phyloP scores from a whole-genome alignment of 768 basidiomycete genomes.

The Coprinopsis strossmayeri region DNA sequence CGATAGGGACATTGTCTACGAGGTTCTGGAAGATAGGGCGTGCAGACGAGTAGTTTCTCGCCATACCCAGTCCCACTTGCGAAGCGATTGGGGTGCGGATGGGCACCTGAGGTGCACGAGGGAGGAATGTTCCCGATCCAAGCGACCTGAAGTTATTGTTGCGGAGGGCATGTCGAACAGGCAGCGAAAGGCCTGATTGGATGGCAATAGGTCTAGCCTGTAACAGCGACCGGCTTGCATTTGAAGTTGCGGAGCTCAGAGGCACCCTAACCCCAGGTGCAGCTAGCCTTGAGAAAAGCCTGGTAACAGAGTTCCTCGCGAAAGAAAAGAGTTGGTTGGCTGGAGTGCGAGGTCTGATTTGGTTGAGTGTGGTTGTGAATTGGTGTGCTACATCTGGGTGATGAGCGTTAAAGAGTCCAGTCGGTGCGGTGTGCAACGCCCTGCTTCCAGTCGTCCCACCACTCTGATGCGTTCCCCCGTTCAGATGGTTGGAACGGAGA shows the following conservation, averaged over 20 bases:
- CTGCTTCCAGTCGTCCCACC: conserved; percentile 9
- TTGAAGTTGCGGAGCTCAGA: conserved; percentile 17
- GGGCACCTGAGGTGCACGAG: conserved; percentile 39
- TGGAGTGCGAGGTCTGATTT: conserved; percentile 18
- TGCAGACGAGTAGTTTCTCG: conserved; percentile 66
- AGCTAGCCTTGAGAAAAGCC: conserved; percentile 50
- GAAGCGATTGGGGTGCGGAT: conserved; percentile 36
- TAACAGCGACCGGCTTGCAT: conserved; percentile 24
- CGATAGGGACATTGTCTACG: conserved; percentile 74
- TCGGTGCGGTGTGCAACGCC: conserved; percentile 4
- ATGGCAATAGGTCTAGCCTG: conserved; percentile 29
- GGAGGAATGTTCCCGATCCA: conserved; percentile 45
- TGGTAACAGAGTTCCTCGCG: conserved; percentile 48
- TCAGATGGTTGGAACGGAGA: conserved; percentile 19
- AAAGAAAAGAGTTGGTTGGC: conserved; percentile 42
- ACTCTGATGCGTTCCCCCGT: conserved; percentile 20
- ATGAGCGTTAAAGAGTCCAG: conserved; percentile 11
- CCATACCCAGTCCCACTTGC: conserved; percentile 72
- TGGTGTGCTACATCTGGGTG: conserved; percentile 38
- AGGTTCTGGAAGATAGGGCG: conserved; percentile 77
- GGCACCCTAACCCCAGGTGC: conserved; percentile 43
- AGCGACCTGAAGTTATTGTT: conserved; percentile 25
- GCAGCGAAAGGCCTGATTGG: conserved; percentile 50
- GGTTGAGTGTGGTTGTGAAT: conserved; percentile 32
- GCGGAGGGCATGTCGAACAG: conserved; percentile 43